phyloP scores from a whole-genome alignment of 495 filamentous ascomycete genomes.

The Xylaria telfairii region DNA sequence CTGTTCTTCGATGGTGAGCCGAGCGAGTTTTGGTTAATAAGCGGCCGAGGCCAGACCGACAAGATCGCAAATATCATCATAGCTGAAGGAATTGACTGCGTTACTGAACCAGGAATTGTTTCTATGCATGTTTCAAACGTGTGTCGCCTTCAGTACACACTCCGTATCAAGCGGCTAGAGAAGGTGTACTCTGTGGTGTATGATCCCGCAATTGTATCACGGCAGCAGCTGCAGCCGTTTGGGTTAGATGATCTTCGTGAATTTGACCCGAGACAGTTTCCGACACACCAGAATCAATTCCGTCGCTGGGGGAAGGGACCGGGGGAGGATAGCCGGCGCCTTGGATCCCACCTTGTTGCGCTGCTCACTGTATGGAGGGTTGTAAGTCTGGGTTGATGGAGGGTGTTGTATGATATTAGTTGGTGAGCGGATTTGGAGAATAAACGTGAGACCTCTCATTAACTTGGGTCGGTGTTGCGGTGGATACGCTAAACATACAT shows the following conservation, averaged over 20 bases:
- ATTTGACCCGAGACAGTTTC: neutral
- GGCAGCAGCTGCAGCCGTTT: neutral
- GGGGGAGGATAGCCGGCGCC: neutral
- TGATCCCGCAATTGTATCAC: too few species aligned
- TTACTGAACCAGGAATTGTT: neutral
- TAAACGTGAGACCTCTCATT: neutral
- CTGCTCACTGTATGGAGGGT: neutral
- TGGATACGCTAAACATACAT: too few species aligned
- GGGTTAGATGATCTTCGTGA: neutral
- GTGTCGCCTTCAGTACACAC: neutral
- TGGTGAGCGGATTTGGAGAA: neutral
- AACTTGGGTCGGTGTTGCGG: neutral
- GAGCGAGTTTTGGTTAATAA: neutral
- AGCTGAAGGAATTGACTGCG: neutral
- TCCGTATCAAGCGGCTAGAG: neutral
- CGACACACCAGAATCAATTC: neutral
- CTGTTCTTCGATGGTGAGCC: neutral
- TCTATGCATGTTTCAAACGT: neutral
- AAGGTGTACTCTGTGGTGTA: neutral
- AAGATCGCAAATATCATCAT: neutral
- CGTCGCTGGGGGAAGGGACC: neutral
- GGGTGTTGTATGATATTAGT: neutral
- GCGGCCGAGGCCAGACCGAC: neutral
- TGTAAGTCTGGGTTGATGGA: neutral
- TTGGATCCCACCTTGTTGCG: neutral